phyloP scores from a whole-genome alignment of 2,329 filamentous ascomycete species.

The Penicillium sumatraense region DNA sequence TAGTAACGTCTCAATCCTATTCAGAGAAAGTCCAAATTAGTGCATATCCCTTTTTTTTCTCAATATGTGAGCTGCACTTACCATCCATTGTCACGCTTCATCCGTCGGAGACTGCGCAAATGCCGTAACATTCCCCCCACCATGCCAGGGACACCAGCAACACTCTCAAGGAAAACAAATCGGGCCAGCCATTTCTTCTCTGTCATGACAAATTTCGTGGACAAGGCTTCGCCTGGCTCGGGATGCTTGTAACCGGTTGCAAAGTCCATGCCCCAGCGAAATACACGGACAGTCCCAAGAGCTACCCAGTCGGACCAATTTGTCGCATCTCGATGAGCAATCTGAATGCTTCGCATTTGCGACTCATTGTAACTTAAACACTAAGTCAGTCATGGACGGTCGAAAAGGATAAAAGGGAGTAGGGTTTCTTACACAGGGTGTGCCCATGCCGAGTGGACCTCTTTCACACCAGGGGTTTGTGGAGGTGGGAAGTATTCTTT shows the following conservation, averaged over 20 bases:
- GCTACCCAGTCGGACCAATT: slow-evolving; percentile 79
- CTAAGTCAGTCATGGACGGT: slow-evolving; percentile 16
- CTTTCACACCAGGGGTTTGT: slow-evolving; percentile 17
- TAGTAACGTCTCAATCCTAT: slow-evolving; percentile 84
- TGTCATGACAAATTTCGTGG: slow-evolving; percentile 69
- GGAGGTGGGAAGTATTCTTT: slow-evolving; percentile 25
- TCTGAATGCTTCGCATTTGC: slow-evolving; percentile 74
- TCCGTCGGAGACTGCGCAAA: slow-evolving; percentile 77
- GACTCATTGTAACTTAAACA: slow-evolving; percentile 67
- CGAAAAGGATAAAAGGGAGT: neutral
- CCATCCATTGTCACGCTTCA: slow-evolving; percentile 94
- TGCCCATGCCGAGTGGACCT: slow-evolving; percentile 19
- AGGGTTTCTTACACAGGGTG: slow-evolving; percentile 52
- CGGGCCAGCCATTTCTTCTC: slow-evolving; percentile 88
- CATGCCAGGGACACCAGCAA: slow-evolving; percentile 96
- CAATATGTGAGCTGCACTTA: slow-evolving; percentile 31
- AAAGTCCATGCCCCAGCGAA: slow-evolving; percentile 80
- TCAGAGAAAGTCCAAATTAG: neutral
- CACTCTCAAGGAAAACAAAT: slow-evolving; percentile 91
- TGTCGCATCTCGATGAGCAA: slow-evolving; percentile 76
- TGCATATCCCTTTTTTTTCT: neutral
- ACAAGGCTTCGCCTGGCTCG: slow-evolving; percentile 48
- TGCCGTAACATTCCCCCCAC: slow-evolving; percentile 94
- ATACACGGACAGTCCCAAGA: slow-evolving; percentile 73
- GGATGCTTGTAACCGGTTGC: slow-evolving; percentile 81